Evolutionary conservation across 805 yeast species (phyloP).

Genomic region (Starmerella tilneyi): DNA sequence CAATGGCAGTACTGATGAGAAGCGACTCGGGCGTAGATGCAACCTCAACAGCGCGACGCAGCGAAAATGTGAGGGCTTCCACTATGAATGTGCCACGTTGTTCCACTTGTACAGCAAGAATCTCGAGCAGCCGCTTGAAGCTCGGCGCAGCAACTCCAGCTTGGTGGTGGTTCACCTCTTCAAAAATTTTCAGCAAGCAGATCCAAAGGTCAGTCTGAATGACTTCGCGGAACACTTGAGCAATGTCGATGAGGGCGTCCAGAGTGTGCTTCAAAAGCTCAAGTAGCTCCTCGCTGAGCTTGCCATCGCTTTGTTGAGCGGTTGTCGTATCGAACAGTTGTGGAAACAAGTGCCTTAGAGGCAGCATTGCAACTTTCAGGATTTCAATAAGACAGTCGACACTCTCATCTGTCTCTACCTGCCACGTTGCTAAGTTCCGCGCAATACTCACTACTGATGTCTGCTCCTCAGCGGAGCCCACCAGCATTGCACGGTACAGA

Average conservation of each 20-base stretch:
- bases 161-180: conserved; percentile 35
- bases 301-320: conserved; percentile 27
- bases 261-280: conserved; percentile 41
- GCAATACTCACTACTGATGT: conserved; percentile 45
- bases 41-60: conserved; percentile 16
- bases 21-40: conserved; percentile 14
- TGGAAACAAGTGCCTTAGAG: conserved; percentile 52
- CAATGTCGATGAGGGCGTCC: conserved; percentile 50
- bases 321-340: conserved; percentile 37
- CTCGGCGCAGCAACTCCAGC: conserved; percentile 40
- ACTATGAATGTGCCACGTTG: conserved; percentile 14
- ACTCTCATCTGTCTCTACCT: conserved; percentile 39
- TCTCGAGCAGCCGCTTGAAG: conserved; percentile 38
- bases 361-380: conserved; percentile 55
- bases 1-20: conserved; percentile 18
- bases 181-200: conserved; percentile 54
- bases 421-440: conserved; percentile 42
- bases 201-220: conserved; percentile 63
- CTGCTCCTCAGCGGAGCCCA: conserved; percentile 43
- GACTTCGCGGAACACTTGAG: conserved; percentile 52
- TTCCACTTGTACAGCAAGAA: conserved; percentile 16
- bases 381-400: conserved; percentile 78
- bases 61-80: conserved; percentile 18
- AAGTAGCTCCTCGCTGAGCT: conserved; percentile 12
- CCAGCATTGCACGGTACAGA: conserved; percentile 58